Evolutionary conservation across 2,329 filamentous ascomycete species (phyloP).

Genomic region (Sporothrix dimorphospora): DNA sequence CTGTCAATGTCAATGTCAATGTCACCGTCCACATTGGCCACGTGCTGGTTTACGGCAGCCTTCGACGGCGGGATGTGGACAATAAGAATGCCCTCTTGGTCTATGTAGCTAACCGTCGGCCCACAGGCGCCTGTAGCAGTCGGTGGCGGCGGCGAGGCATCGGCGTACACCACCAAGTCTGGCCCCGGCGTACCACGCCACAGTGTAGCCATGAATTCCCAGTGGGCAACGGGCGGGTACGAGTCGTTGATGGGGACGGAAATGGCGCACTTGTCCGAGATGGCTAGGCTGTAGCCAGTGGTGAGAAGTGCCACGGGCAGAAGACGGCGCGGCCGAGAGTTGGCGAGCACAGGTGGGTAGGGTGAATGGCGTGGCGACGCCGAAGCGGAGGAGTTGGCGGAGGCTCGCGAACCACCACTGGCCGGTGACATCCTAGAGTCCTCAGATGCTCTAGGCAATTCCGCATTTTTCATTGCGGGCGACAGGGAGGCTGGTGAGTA

Average conservation of each 20-base stretch:
- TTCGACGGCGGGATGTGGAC: constrained; percentile 50
- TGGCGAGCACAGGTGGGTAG: not conserved
- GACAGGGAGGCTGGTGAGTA: not conserved
- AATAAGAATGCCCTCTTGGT: constrained; percentile 51
- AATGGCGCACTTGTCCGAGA: constrained; percentile 75
- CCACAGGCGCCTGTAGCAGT: constrained; percentile 24
- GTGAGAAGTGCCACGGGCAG: constrained; percentile 72
- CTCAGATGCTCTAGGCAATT: not conserved
- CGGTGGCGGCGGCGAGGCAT: constrained; percentile 21
- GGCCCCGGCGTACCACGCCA: constrained; percentile 86
- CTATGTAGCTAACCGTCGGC: constrained; percentile 49
- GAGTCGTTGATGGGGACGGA: constrained; percentile 74
- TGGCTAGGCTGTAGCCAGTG: constrained; percentile 76
- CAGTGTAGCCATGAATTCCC: constrained; percentile 94
- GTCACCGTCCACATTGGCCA: not conserved
- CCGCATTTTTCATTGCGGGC: not conserved
- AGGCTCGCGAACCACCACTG: not conserved
- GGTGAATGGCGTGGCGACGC: not conserved
- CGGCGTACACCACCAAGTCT: constrained; percentile 71
- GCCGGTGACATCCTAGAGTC: not conserved
- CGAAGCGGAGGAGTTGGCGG: not conserved
- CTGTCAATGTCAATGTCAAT: not conserved
- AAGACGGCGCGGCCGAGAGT: not conserved
- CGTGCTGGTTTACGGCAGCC: not conserved
- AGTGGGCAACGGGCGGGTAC: constrained; percentile 86